phyloP scores from a whole-genome alignment of 768 basidiomycete species.

The Lanmaoa rubissima region DNA sequence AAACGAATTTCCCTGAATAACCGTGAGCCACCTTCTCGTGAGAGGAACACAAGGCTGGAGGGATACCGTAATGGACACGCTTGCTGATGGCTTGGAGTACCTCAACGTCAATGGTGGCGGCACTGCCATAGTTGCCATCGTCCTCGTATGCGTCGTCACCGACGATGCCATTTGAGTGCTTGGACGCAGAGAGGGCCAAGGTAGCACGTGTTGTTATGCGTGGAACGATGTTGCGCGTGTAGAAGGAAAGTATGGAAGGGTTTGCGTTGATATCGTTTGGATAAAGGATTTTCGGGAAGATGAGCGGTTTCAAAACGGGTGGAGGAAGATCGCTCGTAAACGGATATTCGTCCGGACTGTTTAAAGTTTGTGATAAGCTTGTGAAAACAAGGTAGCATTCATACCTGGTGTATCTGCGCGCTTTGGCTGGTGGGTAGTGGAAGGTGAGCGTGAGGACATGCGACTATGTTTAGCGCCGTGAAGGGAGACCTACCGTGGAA shows the following conservation, averaged over 20 bases:
- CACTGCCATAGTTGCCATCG: conserved; percentile 97
- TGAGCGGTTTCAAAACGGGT: conserved; percentile 73
- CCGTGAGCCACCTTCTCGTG: conserved; percentile 2
- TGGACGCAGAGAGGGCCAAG: conserved; percentile 57
- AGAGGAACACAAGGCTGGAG: conserved; percentile 13
- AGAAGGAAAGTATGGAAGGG: conserved; percentile 82
- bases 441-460: conserved; percentile 2
- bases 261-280: conserved; percentile 86
- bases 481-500: conserved; percentile 76
- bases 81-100: conserved; percentile 97
- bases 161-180: conserved; percentile 63
- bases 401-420: conserved; percentile 90
- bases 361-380: neutral
- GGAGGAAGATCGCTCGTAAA: conserved; percentile 81
- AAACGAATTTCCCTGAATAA: conserved; percentile 90
- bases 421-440: conserved; percentile 70
- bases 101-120: conserved; percentile 92
- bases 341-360: conserved; percentile 96
- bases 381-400: conserved; percentile 4
- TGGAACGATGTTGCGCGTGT: conserved; percentile 84
- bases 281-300: conserved; percentile 75
- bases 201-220: conserved; percentile 80
- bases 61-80: conserved; percentile 93
- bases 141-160: conserved; percentile 77
- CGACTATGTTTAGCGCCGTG: neutral